Conservation (phyloP, 1,284 basidiomycete genomes). For the Cryptococcus sp. region DNA sequence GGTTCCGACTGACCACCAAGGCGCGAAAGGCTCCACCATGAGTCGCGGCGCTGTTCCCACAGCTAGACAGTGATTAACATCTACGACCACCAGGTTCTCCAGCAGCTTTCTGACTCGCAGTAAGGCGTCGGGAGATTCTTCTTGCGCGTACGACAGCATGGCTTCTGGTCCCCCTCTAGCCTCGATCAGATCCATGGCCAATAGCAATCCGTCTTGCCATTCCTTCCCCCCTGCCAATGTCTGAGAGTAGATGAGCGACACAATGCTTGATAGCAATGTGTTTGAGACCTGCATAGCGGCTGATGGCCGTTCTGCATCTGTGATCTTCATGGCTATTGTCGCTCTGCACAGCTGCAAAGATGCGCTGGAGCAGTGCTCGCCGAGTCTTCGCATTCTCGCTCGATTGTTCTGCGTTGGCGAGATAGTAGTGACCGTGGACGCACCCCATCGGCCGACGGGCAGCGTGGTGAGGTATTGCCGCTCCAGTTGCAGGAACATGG, state of each 20-base stretch:
- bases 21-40: conserved; percentile 20
- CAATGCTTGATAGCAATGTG: conserved; percentile 15
- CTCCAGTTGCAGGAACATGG: conserved; percentile 15
- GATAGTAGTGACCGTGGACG: not conserved
- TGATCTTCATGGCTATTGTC: conserved; percentile 5
- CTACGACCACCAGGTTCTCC: conserved; percentile 20
- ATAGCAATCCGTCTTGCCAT: conserved; percentile 17
- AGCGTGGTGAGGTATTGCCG: conserved; percentile 12
- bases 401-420: not conserved
- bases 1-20: conserved; percentile 23
- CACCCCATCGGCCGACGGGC: conserved; percentile 14
- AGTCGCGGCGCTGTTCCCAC: conserved; percentile 14
- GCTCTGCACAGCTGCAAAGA: conserved; percentile 11
- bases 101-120: conserved; percentile 10
- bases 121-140: not conserved
- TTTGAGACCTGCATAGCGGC: conserved; percentile 5
- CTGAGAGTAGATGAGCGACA: conserved; percentile 20
- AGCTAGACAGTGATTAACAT: conserved; percentile 22
- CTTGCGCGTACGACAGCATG: conserved; percentile 13
- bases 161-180: conserved; percentile 15
- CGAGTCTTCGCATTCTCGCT: conserved; percentile 3
- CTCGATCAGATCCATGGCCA: conserved; percentile 9
- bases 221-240: conserved; percentile 6
- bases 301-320: not conserved
- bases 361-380: conserved; percentile 9